Evolutionary conservation across 202 grass and related monocot species (phyloP), one percentile per base, ranked within the genome.

Genomic region (Dendrocalamus latiflorus): DNA sequence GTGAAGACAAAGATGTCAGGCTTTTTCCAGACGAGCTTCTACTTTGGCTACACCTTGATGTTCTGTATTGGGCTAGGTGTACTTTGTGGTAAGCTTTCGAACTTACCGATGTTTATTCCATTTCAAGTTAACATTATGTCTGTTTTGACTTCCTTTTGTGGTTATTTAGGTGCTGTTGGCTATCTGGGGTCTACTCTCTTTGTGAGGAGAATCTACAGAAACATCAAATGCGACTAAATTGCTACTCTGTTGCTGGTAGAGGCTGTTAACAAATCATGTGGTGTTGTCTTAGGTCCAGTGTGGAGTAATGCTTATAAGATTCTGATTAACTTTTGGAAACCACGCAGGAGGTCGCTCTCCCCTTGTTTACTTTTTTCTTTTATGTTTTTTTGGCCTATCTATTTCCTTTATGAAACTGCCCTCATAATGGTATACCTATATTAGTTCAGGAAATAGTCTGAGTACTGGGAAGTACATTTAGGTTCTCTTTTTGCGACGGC

Each of bases 191-290:
- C 95, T 17, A 88, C 91, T 41, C 60, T 94, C 36, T 98, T 98
- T 86, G 95, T 98, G 68, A 92, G 92, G 88, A 98, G 95, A 86
- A 98, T 98, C 81, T 98, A 98, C 74, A 89, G 95, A 90, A 98
- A 98, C 75, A 98, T 98, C 83, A 98, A 98, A 79, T 98, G 95
- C 65, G 95, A 98, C 81, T 98, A 91, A 91, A 77, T 68, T 91
- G 72, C 25, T 62, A 25, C 51, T 51, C 53, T 1, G 5, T 72
- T 85, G 83, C 41, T 83, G 70, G 54, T 83, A 75, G 76, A 41
- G 33, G 59, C 76, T 50, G 76, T 67, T 77, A 72, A 78, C 74
- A 69, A 79, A 81, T 65, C 68, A 43, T 79, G 53, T 68, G 79
- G 57, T 83, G 59, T 74, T 15, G 57, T 84, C 63, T 18, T 65